phyloP scores from a whole-genome alignment of 495 filamentous ascomycete species.

The Geoglossum glabrum region DNA sequence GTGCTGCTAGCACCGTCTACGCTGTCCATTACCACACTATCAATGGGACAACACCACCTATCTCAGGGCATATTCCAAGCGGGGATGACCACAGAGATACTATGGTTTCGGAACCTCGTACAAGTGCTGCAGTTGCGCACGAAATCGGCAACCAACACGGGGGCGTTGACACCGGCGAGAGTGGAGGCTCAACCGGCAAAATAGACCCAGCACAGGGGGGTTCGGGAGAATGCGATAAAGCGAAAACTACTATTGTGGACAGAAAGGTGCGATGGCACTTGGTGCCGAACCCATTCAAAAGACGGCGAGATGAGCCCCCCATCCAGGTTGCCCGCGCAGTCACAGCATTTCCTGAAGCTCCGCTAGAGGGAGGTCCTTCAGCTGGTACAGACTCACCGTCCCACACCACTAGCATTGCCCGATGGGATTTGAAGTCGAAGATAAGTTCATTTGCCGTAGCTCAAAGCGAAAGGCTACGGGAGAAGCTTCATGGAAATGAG shows the following conservation, averaged over 20 bases:
- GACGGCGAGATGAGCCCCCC: slow-evolving; percentile 30
- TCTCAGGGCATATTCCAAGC: slow-evolving; percentile 14
- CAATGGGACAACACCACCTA: slow-evolving; percentile 40
- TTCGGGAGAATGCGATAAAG: not conserved
- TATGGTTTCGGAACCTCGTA: not conserved
- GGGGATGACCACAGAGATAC: not conserved
- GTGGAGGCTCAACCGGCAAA: not conserved
- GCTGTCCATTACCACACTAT: slow-evolving; percentile 65
- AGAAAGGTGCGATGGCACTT: slow-evolving; percentile 24
- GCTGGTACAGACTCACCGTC: slow-evolving; percentile 5
- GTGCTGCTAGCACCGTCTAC: slow-evolving; percentile 67
- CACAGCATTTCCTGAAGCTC: not conserved
- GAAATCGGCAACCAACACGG: not conserved
- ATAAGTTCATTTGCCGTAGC: slow-evolving; percentile 19
- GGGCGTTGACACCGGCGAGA: not conserved
- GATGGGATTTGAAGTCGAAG: slow-evolving; percentile 16
- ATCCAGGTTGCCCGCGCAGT: not conserved
- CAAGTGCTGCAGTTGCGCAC: not conserved
- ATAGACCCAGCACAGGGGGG: not conserved
- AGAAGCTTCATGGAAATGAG: slow-evolving; percentile 7
- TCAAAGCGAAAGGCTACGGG: slow-evolving; percentile 17
- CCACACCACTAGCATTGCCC: slow-evolving; percentile 5
- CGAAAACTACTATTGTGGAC: not conserved
- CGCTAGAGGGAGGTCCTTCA: slow-evolving; percentile 15
- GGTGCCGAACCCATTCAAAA: slow-evolving; percentile 32